Evolutionary conservation across 2,329 filamentous ascomycete genomes (phyloP).

Genomic region (Curvularia eragrostidis): DNA sequence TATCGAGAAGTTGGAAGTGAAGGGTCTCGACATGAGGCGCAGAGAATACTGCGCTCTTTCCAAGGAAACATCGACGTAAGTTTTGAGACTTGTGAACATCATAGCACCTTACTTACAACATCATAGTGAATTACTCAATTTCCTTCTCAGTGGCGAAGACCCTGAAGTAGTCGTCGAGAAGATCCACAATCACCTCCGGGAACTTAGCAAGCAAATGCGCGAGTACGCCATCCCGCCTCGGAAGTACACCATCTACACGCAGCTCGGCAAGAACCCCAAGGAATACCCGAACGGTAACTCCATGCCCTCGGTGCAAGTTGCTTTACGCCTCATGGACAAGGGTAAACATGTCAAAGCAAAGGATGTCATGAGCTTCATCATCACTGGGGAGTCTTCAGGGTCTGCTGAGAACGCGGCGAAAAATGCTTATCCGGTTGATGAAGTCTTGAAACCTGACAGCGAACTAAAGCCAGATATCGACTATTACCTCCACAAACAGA

Average conservation of each 20-base stretch:
- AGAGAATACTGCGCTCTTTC: conserved; percentile 96
- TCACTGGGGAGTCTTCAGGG: conserved; percentile 74
- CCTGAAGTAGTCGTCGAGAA: conserved; percentile 85
- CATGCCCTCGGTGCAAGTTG: conserved; percentile 98
- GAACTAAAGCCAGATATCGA: conserved; percentile 88
- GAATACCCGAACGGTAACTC: conserved; percentile 94
- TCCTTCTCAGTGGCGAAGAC: conserved; percentile 93
- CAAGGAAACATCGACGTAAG: conserved; percentile 83
- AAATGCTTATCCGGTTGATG: conserved; percentile 84
- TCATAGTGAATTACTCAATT: conserved; percentile 77
- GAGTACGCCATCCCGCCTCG: conserved; percentile 74
- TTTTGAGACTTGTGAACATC: conserved; percentile 7
- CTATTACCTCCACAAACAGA: conserved; percentile 98
- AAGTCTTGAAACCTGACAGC: conserved; percentile 79
- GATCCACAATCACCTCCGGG: conserved; percentile 90
- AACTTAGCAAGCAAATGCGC: conserved; percentile 86
- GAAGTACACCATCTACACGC: conserved; percentile 98
- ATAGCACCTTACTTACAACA: conserved; percentile 15
- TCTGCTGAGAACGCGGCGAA: conserved; percentile 75
- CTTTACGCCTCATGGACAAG: conserved; percentile 82
- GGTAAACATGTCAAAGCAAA: conserved; percentile 90
- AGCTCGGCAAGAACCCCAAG: conserved; percentile 90
- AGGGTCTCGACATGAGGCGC: conserved; percentile 96
- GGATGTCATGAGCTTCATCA: conserved; percentile 95
- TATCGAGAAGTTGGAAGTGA: conserved; percentile 94